A percentile compares a stretch with the other conserved stretches of the same genome.
Evolutionary conservation across 768 basidiomycete genomes (phyloP).

Genomic region (Cantharellus anzutake): DNA sequence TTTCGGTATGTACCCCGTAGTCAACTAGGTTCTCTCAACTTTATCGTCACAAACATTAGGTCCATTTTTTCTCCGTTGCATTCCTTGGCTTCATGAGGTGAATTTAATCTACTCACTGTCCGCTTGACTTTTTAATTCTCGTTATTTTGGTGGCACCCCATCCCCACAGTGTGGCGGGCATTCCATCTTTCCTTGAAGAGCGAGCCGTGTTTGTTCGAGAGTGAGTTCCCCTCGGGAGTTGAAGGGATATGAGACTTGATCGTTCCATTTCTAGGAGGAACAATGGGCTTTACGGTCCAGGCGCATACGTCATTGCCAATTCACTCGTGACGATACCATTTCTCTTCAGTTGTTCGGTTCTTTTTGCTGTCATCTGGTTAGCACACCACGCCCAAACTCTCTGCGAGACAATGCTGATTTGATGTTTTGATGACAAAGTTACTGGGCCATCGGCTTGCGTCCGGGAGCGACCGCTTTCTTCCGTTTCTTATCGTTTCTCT

Average conservation of each 20-base stretch:
- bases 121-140: not conserved
- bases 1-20: constrained; percentile 11
- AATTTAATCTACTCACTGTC: constrained; percentile 9
- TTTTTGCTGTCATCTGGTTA: constrained; percentile 33
- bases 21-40: constrained; percentile 4
- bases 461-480: constrained; percentile 30
- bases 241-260: not conserved
- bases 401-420: constrained; percentile 3
- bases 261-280: constrained; percentile 12
- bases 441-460: constrained; percentile 26
- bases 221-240: constrained; percentile 1
- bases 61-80: constrained; percentile 36
- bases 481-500: constrained; percentile 34
- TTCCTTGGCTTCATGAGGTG: constrained; percentile 21
- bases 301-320: constrained; percentile 35
- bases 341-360: constrained; percentile 28
- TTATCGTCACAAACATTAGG: constrained; percentile 26
- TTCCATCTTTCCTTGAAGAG: constrained; percentile 40
- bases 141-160: not conserved
- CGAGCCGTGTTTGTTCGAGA: constrained; percentile 38
- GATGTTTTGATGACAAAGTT: constrained; percentile 7
- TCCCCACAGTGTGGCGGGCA: constrained; percentile 28
- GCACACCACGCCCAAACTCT: constrained; percentile 12
- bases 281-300: constrained; percentile 37
- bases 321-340: constrained; percentile 35